These are phyloP conservation scores for Rhynchospora breviuscula DNA, from an alignment of 176 grass and related monocot genomes.

Conservation along the genomic window DNA sequence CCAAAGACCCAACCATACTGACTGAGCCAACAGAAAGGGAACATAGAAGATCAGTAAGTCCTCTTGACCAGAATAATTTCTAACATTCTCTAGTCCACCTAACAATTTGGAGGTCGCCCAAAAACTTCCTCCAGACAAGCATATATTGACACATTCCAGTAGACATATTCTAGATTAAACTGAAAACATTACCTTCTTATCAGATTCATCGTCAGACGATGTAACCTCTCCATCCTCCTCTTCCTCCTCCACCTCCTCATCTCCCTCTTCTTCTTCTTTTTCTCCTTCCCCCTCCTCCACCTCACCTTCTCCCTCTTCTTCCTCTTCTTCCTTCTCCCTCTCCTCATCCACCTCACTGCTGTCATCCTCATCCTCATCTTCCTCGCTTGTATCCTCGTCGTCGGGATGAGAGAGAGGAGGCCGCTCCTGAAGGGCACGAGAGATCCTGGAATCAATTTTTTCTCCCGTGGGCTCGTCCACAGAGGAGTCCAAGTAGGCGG, in stretches of 20 bases:
- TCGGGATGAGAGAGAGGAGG: slow-evolving; percentile 32
- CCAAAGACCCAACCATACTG: background rate
- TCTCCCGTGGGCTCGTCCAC: slow-evolving; percentile 53
- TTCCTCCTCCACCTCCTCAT: background rate
- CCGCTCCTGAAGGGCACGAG: slow-evolving; percentile 27
- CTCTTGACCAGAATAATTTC: background rate
- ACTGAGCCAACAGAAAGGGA: background rate
- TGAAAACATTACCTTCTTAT: slow-evolving; percentile 1
- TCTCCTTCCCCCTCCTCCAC: background rate
- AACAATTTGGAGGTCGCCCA: background rate
- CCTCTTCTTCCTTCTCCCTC: background rate
- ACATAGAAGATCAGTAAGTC: background rate
- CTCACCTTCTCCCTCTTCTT: slow-evolving; percentile 1
- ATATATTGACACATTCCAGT: background rate
- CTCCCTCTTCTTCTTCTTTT: background rate
- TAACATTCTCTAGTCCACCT: background rate
- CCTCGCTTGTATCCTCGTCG: slow-evolving; percentile 15
- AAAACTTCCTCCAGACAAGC: background rate
- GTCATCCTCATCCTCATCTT: slow-evolving; percentile 27
- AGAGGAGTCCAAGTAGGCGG: slow-evolving; percentile 58
- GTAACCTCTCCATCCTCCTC: slow-evolving; percentile 16
- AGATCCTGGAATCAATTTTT: slow-evolving; percentile 69
- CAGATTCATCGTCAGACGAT: background rate
- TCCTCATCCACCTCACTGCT: slow-evolving; percentile 43
- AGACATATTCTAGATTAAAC: background rate